A percentile compares a stretch with the other conserved stretches of the same genome.
phyloP scores from a whole-genome alignment of 805 yeast species.

The Myxozyma nipponensis region DNA sequence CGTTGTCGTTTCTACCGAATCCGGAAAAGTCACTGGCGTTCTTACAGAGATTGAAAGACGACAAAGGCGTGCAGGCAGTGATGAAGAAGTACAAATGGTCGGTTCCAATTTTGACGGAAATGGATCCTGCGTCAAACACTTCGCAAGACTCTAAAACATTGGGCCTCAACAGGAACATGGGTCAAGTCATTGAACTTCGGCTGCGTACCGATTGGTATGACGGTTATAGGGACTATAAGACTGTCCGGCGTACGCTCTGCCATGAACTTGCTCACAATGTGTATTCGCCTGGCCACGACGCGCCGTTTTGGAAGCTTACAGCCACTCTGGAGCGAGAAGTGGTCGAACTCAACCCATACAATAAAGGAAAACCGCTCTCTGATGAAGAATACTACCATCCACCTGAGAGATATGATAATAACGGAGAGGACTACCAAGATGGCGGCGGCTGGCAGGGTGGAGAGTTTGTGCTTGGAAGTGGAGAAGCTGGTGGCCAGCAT shows the following conservation, averaged over 20 bases:
- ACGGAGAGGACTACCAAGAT: slow-evolving; percentile 16
- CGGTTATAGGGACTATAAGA: slow-evolving; percentile 38
- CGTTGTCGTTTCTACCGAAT: slow-evolving; percentile 35
- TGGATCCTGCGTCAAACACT: slow-evolving; percentile 41
- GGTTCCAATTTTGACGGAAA: slow-evolving; percentile 39
- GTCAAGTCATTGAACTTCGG: slow-evolving; percentile 38
- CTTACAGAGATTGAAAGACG: slow-evolving; percentile 36
- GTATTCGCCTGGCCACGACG: slow-evolving; percentile 36
- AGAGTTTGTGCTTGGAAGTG: slow-evolving; percentile 21
- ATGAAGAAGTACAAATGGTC: slow-evolving; percentile 38
- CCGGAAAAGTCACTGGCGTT: slow-evolving; percentile 33
- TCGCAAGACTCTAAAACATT: slow-evolving; percentile 32
- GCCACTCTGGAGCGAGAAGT: slow-evolving; percentile 37
- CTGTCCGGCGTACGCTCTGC: slow-evolving; percentile 37
- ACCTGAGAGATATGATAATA: slow-evolving; percentile 12
- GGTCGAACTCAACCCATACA: slow-evolving; percentile 18
- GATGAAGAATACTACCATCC: slow-evolving; percentile 12
- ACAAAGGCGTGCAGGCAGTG: slow-evolving; percentile 38
- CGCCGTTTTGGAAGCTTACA: slow-evolving; percentile 38
- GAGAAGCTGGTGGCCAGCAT: neutral
- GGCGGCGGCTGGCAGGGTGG: slow-evolving; percentile 25
- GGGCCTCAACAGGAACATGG: slow-evolving; percentile 38
- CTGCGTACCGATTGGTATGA: slow-evolving; percentile 40
- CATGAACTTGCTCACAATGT: slow-evolving; percentile 42
- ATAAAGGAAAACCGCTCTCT: slow-evolving; percentile 1